Conservation (phyloP, 805 yeast species). For the Pichia pseudocactophila region DNA sequence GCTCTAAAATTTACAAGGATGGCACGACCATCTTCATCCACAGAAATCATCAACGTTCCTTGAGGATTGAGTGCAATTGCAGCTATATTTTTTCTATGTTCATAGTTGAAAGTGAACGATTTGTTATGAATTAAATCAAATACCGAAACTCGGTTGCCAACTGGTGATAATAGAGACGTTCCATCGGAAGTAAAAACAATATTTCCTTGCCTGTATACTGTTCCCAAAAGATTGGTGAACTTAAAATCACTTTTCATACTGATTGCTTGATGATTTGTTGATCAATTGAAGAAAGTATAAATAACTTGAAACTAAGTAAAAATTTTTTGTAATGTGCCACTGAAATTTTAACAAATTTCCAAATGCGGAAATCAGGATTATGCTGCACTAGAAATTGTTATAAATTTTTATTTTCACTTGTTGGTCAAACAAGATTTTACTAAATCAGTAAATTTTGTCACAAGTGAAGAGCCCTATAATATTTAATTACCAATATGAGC, state of each 20-base stretch:
- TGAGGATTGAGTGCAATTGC: constrained; percentile 77
- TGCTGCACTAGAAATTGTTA: no score
- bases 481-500: no score
- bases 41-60: constrained; percentile 68
- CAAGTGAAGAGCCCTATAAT: no score
- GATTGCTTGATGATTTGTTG: background rate
- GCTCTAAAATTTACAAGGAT: constrained; percentile 79
- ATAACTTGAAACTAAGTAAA: no score
- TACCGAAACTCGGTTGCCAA: constrained; percentile 85
- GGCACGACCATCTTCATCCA: constrained; percentile 90
- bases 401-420: no score
- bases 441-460: no score
- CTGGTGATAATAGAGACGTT: constrained; percentile 74
- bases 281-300: background rate
- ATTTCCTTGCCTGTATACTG: constrained; percentile 93
- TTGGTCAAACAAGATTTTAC: no score
- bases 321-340: background rate
- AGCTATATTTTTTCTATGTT: constrained; percentile 78
- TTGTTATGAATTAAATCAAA: constrained; percentile 79
- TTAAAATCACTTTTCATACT: constrained; percentile 80
- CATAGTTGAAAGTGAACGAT: constrained; percentile 84
- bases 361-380: no score
- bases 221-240: constrained; percentile 84
- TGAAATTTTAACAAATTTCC: background rate
- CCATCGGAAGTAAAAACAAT: constrained; percentile 83